phyloP scores from a whole-genome alignment of 2,329 filamentous ascomycete species.

The Stemphylium beticola region DNA sequence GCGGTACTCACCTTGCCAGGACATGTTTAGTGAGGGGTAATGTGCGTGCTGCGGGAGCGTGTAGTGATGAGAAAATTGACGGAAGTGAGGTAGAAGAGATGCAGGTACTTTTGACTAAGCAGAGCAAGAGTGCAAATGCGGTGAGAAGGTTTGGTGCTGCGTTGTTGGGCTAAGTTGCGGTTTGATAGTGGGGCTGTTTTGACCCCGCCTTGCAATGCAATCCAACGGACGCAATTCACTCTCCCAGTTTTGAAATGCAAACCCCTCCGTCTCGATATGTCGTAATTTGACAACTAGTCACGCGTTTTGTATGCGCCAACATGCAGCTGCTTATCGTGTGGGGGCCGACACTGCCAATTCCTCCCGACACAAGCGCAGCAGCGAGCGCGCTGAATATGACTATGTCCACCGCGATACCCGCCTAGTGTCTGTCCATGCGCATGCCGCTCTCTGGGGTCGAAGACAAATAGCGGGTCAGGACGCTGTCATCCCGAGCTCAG shows the following conservation, averaged over 20 bases:
- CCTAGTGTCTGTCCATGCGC: constrained; percentile 3
- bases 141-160: constrained; percentile 30
- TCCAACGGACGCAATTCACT: constrained; percentile 8
- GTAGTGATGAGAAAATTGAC: constrained; percentile 19
- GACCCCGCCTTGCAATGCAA: constrained; percentile 12
- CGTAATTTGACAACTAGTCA: background rate
- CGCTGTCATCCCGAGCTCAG: constrained; percentile 2
- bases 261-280: background rate
- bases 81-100: constrained; percentile 23
- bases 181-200: constrained; percentile 26
- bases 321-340: constrained; percentile 21
- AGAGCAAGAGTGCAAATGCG: constrained; percentile 26
- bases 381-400: constrained; percentile 4
- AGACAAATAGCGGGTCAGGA: constrained; percentile 5
- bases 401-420: constrained; percentile 15
- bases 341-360: constrained; percentile 13
- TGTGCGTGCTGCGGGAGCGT: constrained; percentile 33
- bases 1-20: constrained; percentile 50
- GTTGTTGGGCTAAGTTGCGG: constrained; percentile 24
- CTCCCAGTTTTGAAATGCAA: constrained; percentile 2
- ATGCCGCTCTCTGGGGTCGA: constrained; percentile 9
- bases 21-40: constrained; percentile 46
- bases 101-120: constrained; percentile 36
- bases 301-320: constrained; percentile 36
- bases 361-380: constrained; percentile 2